Conservation (phyloP, 1,139 yeast species). For the Geotrichum candidum region DNA sequence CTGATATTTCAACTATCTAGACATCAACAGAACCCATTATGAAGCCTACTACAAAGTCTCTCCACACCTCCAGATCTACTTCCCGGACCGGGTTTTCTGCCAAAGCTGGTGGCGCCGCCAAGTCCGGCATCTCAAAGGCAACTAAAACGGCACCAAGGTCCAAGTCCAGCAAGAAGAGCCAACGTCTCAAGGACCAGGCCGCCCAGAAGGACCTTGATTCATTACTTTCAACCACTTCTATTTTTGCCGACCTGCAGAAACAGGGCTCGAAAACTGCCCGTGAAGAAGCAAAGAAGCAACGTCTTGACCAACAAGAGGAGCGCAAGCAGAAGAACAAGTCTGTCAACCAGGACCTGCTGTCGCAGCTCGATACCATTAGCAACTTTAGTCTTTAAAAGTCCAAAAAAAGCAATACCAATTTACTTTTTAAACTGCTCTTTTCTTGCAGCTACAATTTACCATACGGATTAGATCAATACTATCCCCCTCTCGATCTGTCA, state of each 20-base stretch:
- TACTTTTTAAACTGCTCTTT: not conserved
- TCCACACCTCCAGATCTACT: not conserved
- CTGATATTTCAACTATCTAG: not conserved
- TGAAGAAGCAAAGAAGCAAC: conserved; percentile 25
- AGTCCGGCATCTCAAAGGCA: conserved; percentile 11
- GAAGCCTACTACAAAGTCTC: conserved; percentile 12
- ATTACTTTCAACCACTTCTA: conserved; percentile 34
- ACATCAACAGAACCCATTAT: conserved; percentile 5
- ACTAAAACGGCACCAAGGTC: conserved; percentile 13
- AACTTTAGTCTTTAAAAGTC: conserved; percentile 43
- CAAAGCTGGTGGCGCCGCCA: conserved; percentile 36
- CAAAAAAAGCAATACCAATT: not conserved
- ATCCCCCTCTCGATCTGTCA: not conserved
- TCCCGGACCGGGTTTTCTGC: conserved; percentile 32
- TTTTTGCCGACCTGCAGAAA: conserved; percentile 36
- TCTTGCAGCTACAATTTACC: not conserved
- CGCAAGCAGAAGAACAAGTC: conserved; percentile 31
- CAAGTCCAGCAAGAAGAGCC: conserved; percentile 21
- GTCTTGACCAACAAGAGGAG: conserved; percentile 34
- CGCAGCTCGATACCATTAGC: conserved; percentile 55
- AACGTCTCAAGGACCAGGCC: conserved; percentile 23
- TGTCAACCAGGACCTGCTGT: conserved; percentile 47
- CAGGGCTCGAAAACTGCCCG: conserved; percentile 19
- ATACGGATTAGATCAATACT: not conserved
- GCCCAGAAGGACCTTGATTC: conserved; percentile 24